Conservation (phyloP, 495 filamentous ascomycete species). For the Ramalina intermedia region DNA sequence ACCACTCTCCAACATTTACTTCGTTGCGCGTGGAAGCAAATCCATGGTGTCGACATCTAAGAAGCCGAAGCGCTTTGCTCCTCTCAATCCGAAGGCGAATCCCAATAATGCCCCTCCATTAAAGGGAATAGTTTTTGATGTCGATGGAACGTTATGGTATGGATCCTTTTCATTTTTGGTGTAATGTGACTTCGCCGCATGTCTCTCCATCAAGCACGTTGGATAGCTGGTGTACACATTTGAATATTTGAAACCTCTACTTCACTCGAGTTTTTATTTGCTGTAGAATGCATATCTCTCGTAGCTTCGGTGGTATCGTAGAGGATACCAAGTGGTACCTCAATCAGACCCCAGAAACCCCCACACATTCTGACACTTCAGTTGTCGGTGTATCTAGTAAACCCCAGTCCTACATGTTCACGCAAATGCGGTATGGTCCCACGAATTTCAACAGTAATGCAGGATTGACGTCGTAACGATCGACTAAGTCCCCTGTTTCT, state of each 20-base stretch:
- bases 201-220: background rate
- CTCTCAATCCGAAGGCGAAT: constrained; percentile 29
- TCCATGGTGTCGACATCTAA: background rate
- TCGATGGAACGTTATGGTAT: constrained; percentile 88
- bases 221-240: background rate
- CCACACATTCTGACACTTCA: too few relatives aligned
- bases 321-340: too few relatives aligned
- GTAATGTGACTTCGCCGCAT: too few relatives aligned
- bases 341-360: too few relatives aligned
- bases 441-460: background rate
- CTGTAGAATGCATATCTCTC: too few relatives aligned
- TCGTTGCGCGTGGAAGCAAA: background rate
- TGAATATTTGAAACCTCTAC: too few relatives aligned
- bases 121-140: constrained; percentile 82
- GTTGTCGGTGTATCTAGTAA: constrained; percentile 31
- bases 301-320: too few relatives aligned
- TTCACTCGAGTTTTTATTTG: too few relatives aligned
- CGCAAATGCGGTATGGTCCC: constrained; percentile 54
- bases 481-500: background rate
- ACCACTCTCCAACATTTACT: background rate
- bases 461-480: background rate
- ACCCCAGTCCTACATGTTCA: constrained; percentile 93
- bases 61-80: constrained; percentile 33
- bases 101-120: constrained; percentile 37
- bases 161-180: constrained; percentile 5